These are phyloP conservation scores for Phytophthora pistaciae DNA, from an alignment of 352 stramenopile species.

Conservation along the genomic window DNA sequence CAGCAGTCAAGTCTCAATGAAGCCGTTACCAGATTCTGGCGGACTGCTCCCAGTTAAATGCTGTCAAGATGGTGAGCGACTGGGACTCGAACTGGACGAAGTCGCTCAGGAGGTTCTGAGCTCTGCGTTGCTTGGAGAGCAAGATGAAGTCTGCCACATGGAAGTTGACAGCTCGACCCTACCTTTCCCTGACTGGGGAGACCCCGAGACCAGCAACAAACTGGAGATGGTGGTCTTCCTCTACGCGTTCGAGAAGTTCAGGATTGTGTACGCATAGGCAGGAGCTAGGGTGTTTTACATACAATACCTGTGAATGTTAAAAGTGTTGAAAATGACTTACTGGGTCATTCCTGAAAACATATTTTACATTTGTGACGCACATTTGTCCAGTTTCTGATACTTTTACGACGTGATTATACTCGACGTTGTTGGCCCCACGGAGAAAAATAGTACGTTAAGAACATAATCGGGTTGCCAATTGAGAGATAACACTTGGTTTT, in stretches of 20 bases:
- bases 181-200: slow-evolving; percentile 1
- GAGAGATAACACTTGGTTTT: no score
- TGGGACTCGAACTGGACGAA: slow-evolving; percentile 22
- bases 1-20: background rate
- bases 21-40: background rate
- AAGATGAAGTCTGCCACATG: slow-evolving; percentile 1
- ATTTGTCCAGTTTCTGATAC: no score
- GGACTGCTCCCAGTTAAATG: slow-evolving; percentile 2
- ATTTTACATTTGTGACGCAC: no score
- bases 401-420: no score
- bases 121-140: slow-evolving; percentile 17
- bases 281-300: background rate
- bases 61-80: slow-evolving; percentile 1
- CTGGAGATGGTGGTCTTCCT: slow-evolving; percentile 22
- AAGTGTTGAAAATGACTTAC: background rate
- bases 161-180: slow-evolving; percentile 1
- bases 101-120: slow-evolving; percentile 20
- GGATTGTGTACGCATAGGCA: slow-evolving; percentile 28
- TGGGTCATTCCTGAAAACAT: no score
- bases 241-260: slow-evolving; percentile 36
- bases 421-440: no score
- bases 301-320: background rate
- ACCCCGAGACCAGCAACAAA: slow-evolving; percentile 3
- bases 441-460: no score
- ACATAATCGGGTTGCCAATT: no score